Conservation (phyloP, 2,329 filamentous ascomycete species). For the Dryadomyces quercus-mongolicae region DNA sequence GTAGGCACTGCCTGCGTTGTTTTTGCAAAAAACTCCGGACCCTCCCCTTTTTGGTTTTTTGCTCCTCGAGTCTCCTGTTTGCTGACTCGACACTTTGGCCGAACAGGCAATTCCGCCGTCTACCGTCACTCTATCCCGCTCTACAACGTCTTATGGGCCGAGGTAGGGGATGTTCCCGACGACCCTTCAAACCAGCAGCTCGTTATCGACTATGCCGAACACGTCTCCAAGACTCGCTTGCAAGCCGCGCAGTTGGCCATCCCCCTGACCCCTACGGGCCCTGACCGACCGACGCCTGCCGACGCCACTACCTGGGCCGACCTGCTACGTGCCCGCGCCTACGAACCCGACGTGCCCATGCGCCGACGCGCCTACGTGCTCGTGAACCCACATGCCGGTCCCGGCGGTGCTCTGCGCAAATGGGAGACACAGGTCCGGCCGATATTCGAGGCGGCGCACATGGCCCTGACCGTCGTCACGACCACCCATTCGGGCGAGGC, state of each 20-base stretch:
- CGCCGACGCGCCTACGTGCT: slow-evolving; percentile 75
- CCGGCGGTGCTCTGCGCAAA: slow-evolving; percentile 59
- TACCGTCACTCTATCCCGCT: slow-evolving; percentile 45
- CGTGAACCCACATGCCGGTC: slow-evolving; percentile 83
- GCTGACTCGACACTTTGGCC: neutral
- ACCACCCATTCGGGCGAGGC: slow-evolving; percentile 69
- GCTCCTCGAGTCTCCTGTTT: neutral
- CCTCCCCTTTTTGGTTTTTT: neutral
- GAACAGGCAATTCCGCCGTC: neutral
- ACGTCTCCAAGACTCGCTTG: slow-evolving; percentile 38
- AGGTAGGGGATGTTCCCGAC: slow-evolving; percentile 33
- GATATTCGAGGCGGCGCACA: slow-evolving; percentile 70
- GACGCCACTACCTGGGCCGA: slow-evolving; percentile 48
- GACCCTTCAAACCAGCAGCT: slow-evolving; percentile 30
- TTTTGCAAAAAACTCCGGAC: neutral
- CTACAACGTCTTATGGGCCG: slow-evolving; percentile 76
- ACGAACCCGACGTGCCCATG: slow-evolving; percentile 48
- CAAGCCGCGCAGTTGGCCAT: neutral
- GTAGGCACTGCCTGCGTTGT: slow-evolving; percentile 1
- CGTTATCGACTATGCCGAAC: slow-evolving; percentile 60
- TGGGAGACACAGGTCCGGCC: slow-evolving; percentile 70
- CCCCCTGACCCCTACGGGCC: slow-evolving; percentile 4
- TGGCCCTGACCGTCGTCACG: slow-evolving; percentile 59
- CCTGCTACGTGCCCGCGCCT: slow-evolving; percentile 57
- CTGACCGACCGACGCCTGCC: slow-evolving; percentile 22